Base-by-base conservation (phyloP, 2,329 filamentous ascomycete genomes). In the Magnaporthales sp. region DNA sequence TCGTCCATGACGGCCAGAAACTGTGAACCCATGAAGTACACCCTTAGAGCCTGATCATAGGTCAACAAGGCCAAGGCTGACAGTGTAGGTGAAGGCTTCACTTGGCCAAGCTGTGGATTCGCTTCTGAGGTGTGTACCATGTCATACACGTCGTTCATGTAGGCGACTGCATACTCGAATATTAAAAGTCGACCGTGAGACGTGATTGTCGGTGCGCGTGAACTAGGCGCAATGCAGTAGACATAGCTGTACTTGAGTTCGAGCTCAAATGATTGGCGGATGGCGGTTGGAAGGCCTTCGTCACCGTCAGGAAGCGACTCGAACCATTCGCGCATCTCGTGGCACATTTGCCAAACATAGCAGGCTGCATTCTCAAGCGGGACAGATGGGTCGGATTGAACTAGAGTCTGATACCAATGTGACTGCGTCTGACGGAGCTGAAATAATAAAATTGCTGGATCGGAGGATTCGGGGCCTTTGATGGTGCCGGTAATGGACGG, bases 201-300 rank as follows among this genome's bases (percentile, higher is more conserved):
- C 3, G 87, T 89, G 64, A 93, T 87, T 26, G 85, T 81, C 0
- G 91, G 91, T 3, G 91, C 87, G 62, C 90, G 84, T 1, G 88
- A 86, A 46, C 90, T 93, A 0, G 93, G 92, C 0, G 92, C 92
- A 8, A 97, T 84, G 67, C 94, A 91, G 75, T 97, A 92, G 27
- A 97, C 90, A 72, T 92, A 95, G 73, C 92, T 96, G 79, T 97
- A 98, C 62, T 94, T 85, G 58, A 96, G 67, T 74, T 99, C 95
- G 19, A 97, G 86, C 69, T 95, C 90, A 73, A 97, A 96, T 70
- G 93, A 86, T 63, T 90, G 85, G 54, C 88, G 85, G 69, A 93
- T 89, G 29, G 86, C 84, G 0, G 84, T 79, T 0, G 90, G 84
- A 0, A 91, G 83, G 15, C 56, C 56, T 60, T 60, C 56, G 19